Evolutionary conservation across 2,329 filamentous ascomycete genomes (phyloP).

Genomic region (Fusarium cyanostomum): DNA sequence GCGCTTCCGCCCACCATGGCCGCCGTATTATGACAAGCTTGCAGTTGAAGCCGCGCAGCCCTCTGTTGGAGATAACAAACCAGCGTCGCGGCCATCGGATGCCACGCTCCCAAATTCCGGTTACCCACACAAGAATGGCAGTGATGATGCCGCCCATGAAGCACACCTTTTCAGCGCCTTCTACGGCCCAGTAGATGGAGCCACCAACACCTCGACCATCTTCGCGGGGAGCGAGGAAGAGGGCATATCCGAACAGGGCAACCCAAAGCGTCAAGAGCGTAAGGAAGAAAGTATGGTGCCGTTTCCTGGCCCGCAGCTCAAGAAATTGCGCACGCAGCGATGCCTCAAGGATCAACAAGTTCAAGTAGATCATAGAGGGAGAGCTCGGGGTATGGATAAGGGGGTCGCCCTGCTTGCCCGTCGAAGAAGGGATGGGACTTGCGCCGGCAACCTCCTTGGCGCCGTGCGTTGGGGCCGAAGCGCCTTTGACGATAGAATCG

Average conservation of each 20-base stretch:
- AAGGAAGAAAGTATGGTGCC: constrained; percentile 94
- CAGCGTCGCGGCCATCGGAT: constrained; percentile 93
- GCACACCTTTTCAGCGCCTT: constrained; percentile 88
- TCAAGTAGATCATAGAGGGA: constrained; percentile 96
- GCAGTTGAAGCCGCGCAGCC: constrained; percentile 91
- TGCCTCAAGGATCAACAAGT: constrained; percentile 95
- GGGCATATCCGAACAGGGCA: constrained; percentile 83
- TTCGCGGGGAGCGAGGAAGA: constrained; percentile 95
- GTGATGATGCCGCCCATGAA: constrained; percentile 92
- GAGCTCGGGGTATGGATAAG: constrained; percentile 86
- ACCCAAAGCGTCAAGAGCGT: constrained; percentile 83
- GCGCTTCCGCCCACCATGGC: constrained; percentile 80
- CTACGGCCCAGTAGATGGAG: constrained; percentile 95
- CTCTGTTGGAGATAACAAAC: constrained; percentile 89
- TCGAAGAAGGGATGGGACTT: constrained; percentile 55
- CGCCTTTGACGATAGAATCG: constrained; percentile 93
- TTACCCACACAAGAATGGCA: constrained; percentile 87
- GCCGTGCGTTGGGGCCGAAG: constrained; percentile 71
- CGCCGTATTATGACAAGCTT: constrained; percentile 92
- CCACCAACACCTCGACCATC: constrained; percentile 92
- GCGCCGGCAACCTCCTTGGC: constrained; percentile 53
- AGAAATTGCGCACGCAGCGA: constrained; percentile 94
- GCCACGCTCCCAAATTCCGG: constrained; percentile 95
- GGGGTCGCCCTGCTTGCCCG: constrained; percentile 69
- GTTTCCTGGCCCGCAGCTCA: constrained; percentile 83